Conservation (phyloP, 2,329 filamentous ascomycete genomes). For the Curvularia lunata region DNA sequence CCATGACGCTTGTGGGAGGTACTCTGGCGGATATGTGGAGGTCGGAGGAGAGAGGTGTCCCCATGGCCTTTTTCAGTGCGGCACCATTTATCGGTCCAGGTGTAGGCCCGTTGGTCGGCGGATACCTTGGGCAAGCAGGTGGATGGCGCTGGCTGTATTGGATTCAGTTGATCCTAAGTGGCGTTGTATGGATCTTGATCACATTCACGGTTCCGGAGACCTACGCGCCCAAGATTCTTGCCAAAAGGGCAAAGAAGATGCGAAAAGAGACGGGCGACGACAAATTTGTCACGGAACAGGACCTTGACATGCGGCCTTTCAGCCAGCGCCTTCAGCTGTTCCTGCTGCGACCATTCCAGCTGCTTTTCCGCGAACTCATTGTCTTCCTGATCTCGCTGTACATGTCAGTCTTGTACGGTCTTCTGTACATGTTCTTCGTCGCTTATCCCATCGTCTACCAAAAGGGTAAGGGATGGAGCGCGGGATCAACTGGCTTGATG, state of each 20-base stretch:
- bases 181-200: constrained; percentile 74
- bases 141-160: constrained; percentile 89
- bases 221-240: constrained; percentile 80
- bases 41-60: constrained; percentile 81
- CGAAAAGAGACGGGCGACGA: constrained; percentile 70
- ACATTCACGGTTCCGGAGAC: constrained; percentile 91
- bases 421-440: constrained; percentile 72
- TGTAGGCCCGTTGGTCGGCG: constrained; percentile 69
- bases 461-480: constrained; percentile 77
- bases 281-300: constrained; percentile 77
- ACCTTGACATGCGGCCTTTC: constrained; percentile 75
- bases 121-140: constrained; percentile 69
- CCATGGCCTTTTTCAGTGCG: constrained; percentile 85
- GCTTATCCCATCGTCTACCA: constrained; percentile 72
- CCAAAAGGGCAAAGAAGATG: constrained; percentile 71
- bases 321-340: constrained; percentile 74
- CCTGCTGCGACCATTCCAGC: constrained; percentile 81
- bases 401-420: constrained; percentile 80
- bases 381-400: constrained; percentile 84
- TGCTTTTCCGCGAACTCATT: constrained; percentile 83
- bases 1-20: constrained; percentile 85
- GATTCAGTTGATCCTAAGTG: constrained; percentile 80
- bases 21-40: constrained; percentile 84
- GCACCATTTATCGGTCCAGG: constrained; percentile 84
- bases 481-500: constrained; percentile 79